A percentile compares a stretch with the other conserved stretches of the same genome.
Evolutionary conservation across 371 early-diverging fungal genomes (phyloP).

Genomic region (Lichtheimia ornata): DNA sequence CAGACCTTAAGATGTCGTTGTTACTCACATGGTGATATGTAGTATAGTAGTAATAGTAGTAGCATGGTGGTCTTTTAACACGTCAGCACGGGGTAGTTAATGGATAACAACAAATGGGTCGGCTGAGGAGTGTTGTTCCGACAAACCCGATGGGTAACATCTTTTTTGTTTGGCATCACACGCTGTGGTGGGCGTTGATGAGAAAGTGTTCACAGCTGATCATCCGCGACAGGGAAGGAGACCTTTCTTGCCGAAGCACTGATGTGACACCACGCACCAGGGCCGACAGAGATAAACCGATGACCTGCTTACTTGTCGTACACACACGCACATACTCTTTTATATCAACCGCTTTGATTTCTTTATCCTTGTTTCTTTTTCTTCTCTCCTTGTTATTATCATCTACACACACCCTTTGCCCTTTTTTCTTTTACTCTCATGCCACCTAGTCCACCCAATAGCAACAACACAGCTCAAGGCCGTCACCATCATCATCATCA

Average conservation of each 20-base stretch:
- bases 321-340: not conserved
- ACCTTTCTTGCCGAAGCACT: slow-evolving; percentile 3
- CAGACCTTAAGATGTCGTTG: too few relatives aligned
- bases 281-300: slow-evolving; percentile 5
- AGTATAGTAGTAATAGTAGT: too few relatives aligned
- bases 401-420: slow-evolving; percentile 7
- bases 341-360: too few relatives aligned
- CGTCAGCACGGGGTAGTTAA: too few relatives aligned
- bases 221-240: not conserved
- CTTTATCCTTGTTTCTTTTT: too few relatives aligned
- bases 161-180: too few relatives aligned
- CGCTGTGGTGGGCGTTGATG: too few relatives aligned
- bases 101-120: too few relatives aligned
- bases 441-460: slow-evolving; percentile 25
- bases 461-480: slow-evolving; percentile 1
- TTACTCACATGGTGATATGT: too few relatives aligned
- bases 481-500: not conserved
- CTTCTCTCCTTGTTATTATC: not conserved
- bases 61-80: too few relatives aligned
- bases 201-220: not conserved
- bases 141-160: too few relatives aligned
- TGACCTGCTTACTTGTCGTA: not conserved
- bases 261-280: slow-evolving; percentile 2
- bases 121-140: too few relatives aligned
- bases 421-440: slow-evolving; percentile 11